phyloP scores from a whole-genome alignment of 2,329 filamentous ascomycete species.

The Ascochyta lentis region DNA sequence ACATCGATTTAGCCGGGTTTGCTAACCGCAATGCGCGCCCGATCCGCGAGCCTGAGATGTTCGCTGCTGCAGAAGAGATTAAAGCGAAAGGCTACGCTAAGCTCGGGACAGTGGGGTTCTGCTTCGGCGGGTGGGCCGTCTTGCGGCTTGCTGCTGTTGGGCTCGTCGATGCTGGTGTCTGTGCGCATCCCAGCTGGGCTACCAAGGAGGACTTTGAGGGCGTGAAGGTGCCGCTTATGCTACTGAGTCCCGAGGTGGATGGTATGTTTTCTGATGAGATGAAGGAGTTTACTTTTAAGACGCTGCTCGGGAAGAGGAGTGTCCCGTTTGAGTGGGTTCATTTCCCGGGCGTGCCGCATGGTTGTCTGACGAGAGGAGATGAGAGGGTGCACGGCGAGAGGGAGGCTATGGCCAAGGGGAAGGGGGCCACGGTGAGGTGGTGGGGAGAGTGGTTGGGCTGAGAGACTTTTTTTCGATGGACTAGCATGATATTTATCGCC shows the following conservation, averaged over 20 bases:
- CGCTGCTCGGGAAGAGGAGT: conserved; percentile 23
- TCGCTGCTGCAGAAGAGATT: conserved; percentile 38
- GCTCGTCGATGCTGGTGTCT: conserved; percentile 32
- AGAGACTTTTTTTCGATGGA: background rate
- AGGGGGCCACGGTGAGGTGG: conserved; percentile 22
- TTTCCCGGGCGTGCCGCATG: conserved; percentile 35
- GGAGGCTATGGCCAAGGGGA: conserved; percentile 28
- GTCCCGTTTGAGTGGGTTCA: conserved; percentile 30
- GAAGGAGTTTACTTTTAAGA: conserved; percentile 29
- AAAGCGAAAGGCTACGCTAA: conserved; percentile 28
- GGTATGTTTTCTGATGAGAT: conserved; percentile 28
- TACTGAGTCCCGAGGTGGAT: conserved; percentile 32
- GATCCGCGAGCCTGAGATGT: conserved; percentile 45
- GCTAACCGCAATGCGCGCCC: conserved; percentile 41
- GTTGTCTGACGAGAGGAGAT: conserved; percentile 29
- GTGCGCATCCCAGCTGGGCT: conserved; percentile 27
- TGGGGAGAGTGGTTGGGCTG: conserved; percentile 17
- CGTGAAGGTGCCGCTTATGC: conserved; percentile 24
- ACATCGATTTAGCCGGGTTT: conserved; percentile 49
- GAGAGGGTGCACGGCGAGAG: conserved; percentile 23
- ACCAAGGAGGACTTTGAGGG: conserved; percentile 29
- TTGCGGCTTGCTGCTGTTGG: conserved; percentile 24
- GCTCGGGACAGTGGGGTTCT: conserved; percentile 54
- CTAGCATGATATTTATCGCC: background rate
- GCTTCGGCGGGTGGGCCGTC: conserved; percentile 50